Evolutionary conservation across 108 stramenopile genomes (phyloP).

Genomic region (Skeletonema menzelii): DNA sequence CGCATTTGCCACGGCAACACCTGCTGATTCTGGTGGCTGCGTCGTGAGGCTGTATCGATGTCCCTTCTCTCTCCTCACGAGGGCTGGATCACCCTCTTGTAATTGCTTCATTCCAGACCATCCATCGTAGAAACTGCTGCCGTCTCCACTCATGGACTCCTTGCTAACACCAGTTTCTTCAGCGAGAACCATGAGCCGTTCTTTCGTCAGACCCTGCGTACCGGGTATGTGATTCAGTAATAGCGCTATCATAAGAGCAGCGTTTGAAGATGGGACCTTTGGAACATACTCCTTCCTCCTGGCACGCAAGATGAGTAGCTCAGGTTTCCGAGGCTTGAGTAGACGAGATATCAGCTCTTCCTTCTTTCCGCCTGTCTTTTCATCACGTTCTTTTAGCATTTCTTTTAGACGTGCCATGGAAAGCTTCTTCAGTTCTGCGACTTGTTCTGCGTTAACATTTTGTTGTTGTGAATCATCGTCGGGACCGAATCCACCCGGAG

Average conservation of each 20-base stretch:
- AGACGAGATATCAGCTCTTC: constrained; percentile 56
- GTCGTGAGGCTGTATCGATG: constrained; percentile 48
- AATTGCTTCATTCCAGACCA: constrained; percentile 53
- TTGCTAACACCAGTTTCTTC: constrained; percentile 60
- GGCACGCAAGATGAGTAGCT: constrained; percentile 37
- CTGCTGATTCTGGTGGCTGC: constrained; percentile 44
- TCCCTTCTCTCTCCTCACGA: constrained; percentile 51
- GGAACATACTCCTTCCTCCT: constrained; percentile 59
- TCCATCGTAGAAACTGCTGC: constrained; percentile 54
- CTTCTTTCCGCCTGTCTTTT: constrained; percentile 52
- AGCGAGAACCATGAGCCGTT: constrained; percentile 54
- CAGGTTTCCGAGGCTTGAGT: constrained; percentile 56
- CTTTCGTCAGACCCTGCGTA: constrained; percentile 52
- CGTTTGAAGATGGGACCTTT: constrained; percentile 40
- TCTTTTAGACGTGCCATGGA: constrained; percentile 42
- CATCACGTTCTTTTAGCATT: constrained; percentile 47
- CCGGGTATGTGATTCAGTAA: constrained; percentile 47
- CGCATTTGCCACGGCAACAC: constrained; percentile 48
- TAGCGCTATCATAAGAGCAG: constrained; percentile 60
- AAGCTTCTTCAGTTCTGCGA: constrained; percentile 32
- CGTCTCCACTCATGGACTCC: constrained; percentile 64
- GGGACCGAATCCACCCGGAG: background rate
- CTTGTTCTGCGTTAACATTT: constrained; percentile 3
- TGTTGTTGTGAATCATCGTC: background rate
- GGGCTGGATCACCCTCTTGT: constrained; percentile 54